Base-by-base conservation (phyloP, 208 protist genomes). In the Trypanosoma theileri region DNA sequence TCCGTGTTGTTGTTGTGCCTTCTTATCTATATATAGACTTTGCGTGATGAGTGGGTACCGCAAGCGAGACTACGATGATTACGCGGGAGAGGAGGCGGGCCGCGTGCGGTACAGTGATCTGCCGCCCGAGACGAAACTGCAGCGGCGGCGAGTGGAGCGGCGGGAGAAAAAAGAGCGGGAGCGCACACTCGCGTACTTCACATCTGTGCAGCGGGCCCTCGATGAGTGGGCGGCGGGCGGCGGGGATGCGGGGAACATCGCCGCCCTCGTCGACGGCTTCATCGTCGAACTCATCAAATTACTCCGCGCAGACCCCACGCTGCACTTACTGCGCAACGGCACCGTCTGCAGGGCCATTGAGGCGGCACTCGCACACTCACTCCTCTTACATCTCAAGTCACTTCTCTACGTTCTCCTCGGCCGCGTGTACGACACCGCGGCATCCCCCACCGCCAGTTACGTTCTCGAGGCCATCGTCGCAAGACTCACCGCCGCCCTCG, bases 221-320 rank as follows among this genome's bases (percentile, higher is more conserved):
- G 83, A 86, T 9, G 86, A 92, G 51, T 78, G 85, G 40, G 56
- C 75, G n/a, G 74, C 72, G 57, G 77, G 79, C 52, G 66, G 54
- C 17, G 83, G 77, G 19, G 88, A 93, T 65, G 66, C 83, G 4
- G 75, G 58, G 13, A 74, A 73, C 22, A 63, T 93, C 28, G 78
- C 79, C 58, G 71, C 77, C 59, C 83, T 94, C 44, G 83, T 96
- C 10, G 91, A 96, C 58, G 87, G 91, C 48, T 93, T 96, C 70
- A 94, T 96, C 75, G 81, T 84, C 1, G 88, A 96, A 65, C 77
- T 96, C 35, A 76, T 94, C 50, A 94, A 91, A 75, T 73, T 92
- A 57, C 81, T 96, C 4, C 76, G 79, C 31, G 83, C 78, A 0
- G 91, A 96, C 71, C 46, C 83, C 24, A 76, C 79, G 0, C 81